Percentiles rank a stretch among this genome's conserved stretches.
These are phyloP conservation scores for Penicillium sp. DNA, from an alignment of 2,329 filamentous ascomycete genomes.

Conservation along the genomic window DNA sequence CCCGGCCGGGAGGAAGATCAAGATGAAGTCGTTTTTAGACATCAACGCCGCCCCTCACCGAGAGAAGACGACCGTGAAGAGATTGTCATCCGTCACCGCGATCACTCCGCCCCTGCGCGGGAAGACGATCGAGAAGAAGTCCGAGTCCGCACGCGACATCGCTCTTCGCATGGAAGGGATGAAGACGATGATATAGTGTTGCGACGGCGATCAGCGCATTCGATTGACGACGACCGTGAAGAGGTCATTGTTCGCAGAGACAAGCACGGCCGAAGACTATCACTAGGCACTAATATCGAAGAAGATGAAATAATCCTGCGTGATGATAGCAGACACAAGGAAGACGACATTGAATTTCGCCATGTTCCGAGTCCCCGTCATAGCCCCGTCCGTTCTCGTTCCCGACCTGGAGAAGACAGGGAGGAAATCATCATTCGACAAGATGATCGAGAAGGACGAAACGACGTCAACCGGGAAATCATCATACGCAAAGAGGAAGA, in stretches of 20 bases:
- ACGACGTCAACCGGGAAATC: constrained; percentile 34
- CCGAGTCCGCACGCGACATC: constrained; percentile 8
- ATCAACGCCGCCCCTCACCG: background rate
- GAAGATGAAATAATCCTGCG: constrained; percentile 7
- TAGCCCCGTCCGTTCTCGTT: constrained; percentile 1
- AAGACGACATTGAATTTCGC: constrained; percentile 6
- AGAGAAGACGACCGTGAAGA: constrained; percentile 8
- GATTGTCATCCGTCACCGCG: constrained; percentile 5
- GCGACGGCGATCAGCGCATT: background rate
- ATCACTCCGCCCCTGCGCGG: constrained; percentile 1
- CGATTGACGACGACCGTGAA: background rate
- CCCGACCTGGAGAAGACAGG: constrained; percentile 15
- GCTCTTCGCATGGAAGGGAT: background rate
- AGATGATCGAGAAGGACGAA: constrained; percentile 22
- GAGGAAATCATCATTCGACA: constrained; percentile 35
- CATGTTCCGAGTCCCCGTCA: constrained; percentile 7
- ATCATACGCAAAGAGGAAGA: constrained; percentile 37
- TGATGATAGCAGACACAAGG: constrained; percentile 1
- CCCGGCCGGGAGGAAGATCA: background rate
- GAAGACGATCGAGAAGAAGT: constrained; percentile 6
- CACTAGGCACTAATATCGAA: background rate
- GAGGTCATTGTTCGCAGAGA: constrained; percentile 6
- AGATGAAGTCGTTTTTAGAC: constrained; percentile 8
- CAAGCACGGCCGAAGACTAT: background rate
- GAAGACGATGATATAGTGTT: constrained; percentile 4